These are phyloP conservation scores for Lizanozyma gosingica DNA, from an alignment of 1,139 yeast species.

Conservation along the genomic window DNA sequence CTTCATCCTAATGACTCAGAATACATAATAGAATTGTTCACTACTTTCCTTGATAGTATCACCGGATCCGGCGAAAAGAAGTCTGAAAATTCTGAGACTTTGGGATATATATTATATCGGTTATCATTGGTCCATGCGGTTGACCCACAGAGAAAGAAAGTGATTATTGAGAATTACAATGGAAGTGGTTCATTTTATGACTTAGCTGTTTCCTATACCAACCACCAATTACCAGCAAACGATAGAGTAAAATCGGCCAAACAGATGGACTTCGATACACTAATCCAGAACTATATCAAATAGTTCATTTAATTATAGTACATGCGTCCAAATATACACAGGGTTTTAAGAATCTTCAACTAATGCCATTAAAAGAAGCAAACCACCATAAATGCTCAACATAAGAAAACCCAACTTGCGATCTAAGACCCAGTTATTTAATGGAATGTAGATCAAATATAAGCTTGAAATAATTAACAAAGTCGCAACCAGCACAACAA, in stretches of 20 bases:
- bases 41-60: neutral
- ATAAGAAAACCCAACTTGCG: slow-evolving; percentile 17
- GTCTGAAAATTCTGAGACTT: neutral
- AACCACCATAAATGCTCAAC: neutral
- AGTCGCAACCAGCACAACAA: slow-evolving; percentile 19
- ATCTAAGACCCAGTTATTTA: slow-evolving; percentile 28
- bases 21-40: neutral
- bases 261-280: too few species aligned
- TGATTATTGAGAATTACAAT: neutral
- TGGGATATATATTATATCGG: neutral
- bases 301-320: too few species aligned
- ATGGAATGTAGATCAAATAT: slow-evolving; percentile 21
- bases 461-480: slow-evolving; percentile 17
- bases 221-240: neutral
- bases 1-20: neutral
- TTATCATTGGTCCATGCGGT: neutral
- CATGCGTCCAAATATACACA: too few species aligned
- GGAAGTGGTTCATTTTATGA: neutral
- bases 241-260: too few species aligned
- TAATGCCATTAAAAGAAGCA: neutral
- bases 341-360: too few species aligned
- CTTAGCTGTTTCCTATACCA: neutral
- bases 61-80: too few species aligned
- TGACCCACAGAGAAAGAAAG: neutral
- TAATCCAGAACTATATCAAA: too few species aligned